Percentiles rank a stretch among this genome's conserved stretches.
phyloP scores from a whole-genome alignment of 129 eudicot species.

The Escallonia herrerae region DNA sequence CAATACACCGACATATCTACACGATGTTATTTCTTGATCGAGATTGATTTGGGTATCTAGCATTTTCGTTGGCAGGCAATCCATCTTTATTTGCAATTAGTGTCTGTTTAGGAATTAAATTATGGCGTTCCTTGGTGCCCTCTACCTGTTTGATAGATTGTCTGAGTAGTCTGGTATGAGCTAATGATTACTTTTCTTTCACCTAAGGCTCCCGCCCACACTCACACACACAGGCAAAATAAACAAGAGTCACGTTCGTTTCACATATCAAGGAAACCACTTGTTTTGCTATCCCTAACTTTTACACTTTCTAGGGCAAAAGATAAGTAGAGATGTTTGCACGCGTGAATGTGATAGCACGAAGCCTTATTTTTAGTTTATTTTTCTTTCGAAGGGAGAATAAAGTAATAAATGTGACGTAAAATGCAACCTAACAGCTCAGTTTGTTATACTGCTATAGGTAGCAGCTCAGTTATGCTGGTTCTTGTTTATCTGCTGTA shows the following conservation, averaged over 20 bases:
- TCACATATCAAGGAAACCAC: too few species aligned
- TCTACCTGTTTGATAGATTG: not conserved
- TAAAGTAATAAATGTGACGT: too few species aligned
- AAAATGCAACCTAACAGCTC: too few species aligned
- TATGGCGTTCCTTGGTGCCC: not conserved
- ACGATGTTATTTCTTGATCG: not conserved
- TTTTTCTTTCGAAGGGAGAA: too few species aligned
- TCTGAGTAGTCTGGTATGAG: not conserved
- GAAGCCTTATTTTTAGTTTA: too few species aligned
- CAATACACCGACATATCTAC: not conserved
- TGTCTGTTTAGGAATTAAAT: not conserved
- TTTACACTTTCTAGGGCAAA: not conserved
- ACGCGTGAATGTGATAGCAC: too few species aligned
- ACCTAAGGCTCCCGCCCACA: not conserved
- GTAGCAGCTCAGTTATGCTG: too few species aligned
- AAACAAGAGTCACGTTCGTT: not conserved
- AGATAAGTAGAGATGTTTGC: too few species aligned
- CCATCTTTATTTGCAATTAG: not conserved
- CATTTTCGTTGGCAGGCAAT: not conserved
- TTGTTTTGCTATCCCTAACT: not conserved
- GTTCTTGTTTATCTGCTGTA: too few species aligned
- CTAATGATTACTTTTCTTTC: too few species aligned
- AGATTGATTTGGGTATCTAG: not conserved
- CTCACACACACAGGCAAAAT: not conserved
- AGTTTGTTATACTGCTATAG: too few species aligned